These are phyloP conservation scores for Pelagomonas calceolata DNA, from an alignment of 108 stramenopile genomes.

Conservation along the genomic window DNA sequence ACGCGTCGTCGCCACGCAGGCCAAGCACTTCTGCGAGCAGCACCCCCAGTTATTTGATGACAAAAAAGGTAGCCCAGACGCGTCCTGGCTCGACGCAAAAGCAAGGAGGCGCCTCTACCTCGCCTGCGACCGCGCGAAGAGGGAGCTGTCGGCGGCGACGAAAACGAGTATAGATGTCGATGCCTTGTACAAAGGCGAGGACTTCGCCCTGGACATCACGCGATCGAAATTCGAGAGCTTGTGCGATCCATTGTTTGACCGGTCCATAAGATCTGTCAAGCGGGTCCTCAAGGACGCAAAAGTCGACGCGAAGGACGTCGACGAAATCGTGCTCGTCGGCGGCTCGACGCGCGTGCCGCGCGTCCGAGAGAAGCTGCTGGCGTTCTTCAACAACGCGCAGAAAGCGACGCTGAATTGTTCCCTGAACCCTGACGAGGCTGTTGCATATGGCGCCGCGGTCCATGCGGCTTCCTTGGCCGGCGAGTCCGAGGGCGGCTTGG, in stretches of 20 bases:
- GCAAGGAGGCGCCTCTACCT: neutral
- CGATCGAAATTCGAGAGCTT: conserved; percentile 47
- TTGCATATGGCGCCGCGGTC: conserved; percentile 59
- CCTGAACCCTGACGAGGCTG: conserved; percentile 70
- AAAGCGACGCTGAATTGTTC: conserved; percentile 22
- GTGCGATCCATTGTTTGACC: conserved; percentile 56
- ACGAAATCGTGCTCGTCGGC: conserved; percentile 56
- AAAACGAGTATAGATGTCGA: conserved; percentile 57
- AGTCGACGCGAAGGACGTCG: conserved; percentile 39
- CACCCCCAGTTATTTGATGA: too few relatives aligned
- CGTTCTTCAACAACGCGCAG: conserved; percentile 56
- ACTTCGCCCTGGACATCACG: conserved; percentile 52
- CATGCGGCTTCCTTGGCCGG: conserved; percentile 55
- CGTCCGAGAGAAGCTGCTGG: conserved; percentile 40
- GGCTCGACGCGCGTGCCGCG: conserved; percentile 63
- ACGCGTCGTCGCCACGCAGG: too few relatives aligned
- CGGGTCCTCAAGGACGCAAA: conserved; percentile 56
- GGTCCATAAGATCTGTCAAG: conserved; percentile 51
- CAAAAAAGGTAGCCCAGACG: neutral
- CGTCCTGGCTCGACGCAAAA: neutral
- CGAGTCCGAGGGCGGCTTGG: conserved; percentile 11
- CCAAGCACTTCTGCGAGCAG: too few relatives aligned
- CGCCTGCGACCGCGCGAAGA: neutral
- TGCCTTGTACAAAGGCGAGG: conserved; percentile 49
- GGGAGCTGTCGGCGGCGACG: conserved; percentile 16